These are phyloP conservation scores for Arthrinium phaeospermum DNA, from an alignment of 2,329 filamentous ascomycete genomes.

Conservation along the genomic window DNA sequence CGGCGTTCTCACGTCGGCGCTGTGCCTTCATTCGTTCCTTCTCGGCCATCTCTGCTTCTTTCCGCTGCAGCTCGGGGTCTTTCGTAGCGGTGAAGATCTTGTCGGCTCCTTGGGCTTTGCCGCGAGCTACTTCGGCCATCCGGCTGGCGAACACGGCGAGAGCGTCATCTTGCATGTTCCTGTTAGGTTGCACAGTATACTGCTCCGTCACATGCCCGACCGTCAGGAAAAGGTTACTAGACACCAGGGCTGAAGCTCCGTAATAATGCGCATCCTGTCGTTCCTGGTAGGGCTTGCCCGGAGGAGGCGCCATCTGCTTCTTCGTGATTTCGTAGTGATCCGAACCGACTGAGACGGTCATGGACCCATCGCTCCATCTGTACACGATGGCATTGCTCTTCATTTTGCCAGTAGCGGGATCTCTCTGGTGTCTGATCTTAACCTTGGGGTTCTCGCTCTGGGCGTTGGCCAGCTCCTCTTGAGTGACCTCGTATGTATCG, in stretches of 20 bases:
- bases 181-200: constrained; percentile 71
- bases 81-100: constrained; percentile 74
- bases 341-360: constrained; percentile 76
- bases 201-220: constrained; percentile 79
- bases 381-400: constrained; percentile 78
- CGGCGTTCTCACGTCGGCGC: constrained; percentile 70
- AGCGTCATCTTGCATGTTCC: constrained; percentile 73
- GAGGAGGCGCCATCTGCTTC: constrained; percentile 70
- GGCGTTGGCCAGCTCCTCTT: constrained; percentile 60
- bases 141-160: constrained; percentile 70
- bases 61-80: constrained; percentile 78
- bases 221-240: constrained; percentile 71
- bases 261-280: constrained; percentile 78
- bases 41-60: constrained; percentile 74
- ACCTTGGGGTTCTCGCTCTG: constrained; percentile 63
- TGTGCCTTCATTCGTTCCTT: constrained; percentile 73
- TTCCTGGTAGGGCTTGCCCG: constrained; percentile 66
- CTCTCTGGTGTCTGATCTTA: constrained; percentile 72
- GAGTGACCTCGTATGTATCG: constrained; percentile 67
- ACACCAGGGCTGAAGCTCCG: constrained; percentile 72
- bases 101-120: constrained; percentile 58
- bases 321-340: constrained; percentile 77
- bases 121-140: constrained; percentile 68
- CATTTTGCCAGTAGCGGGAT: constrained; percentile 67
- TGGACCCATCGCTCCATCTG: constrained; percentile 79